These are phyloP conservation scores for Paramecium pentaurelia DNA, from an alignment of 73 alveolate species.

Conservation along the genomic window DNA sequence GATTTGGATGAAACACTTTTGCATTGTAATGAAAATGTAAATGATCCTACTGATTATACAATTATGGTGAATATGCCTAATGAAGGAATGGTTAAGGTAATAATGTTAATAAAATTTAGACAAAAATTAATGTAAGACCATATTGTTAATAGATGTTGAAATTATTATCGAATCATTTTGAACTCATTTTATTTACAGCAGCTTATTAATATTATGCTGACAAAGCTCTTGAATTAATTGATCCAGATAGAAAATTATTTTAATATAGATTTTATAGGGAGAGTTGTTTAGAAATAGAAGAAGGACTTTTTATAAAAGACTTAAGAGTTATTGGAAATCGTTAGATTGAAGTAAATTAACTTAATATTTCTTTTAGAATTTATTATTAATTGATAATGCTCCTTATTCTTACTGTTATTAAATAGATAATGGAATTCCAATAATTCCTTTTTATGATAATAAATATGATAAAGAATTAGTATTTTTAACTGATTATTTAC, in stretches of 20 bases:
- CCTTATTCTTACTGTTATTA: slow-evolving; percentile 67
- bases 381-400: slow-evolving; percentile 73
- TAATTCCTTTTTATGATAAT: slow-evolving; percentile 71
- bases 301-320: slow-evolving; percentile 68
- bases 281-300: slow-evolving; percentile 66
- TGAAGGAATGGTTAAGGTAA: neutral
- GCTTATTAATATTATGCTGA: slow-evolving; percentile 91
- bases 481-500: slow-evolving; percentile 1
- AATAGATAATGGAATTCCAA: slow-evolving; percentile 72
- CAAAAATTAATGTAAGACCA: slow-evolving; percentile 69
- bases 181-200: slow-evolving; percentile 90
- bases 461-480: slow-evolving; percentile 69
- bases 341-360: neutral
- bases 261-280: slow-evolving; percentile 47
- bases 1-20: slow-evolving; percentile 59
- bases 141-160: slow-evolving; percentile 74
- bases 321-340: slow-evolving; percentile 63
- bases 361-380: slow-evolving; percentile 57
- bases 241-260: neutral
- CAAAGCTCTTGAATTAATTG: slow-evolving; percentile 64
- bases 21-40: slow-evolving; percentile 42
- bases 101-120: neutral
- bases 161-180: slow-evolving; percentile 76
- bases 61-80: neutral
- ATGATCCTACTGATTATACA: slow-evolving; percentile 15